Percentiles rank a stretch among this genome's conserved stretches.
These are phyloP conservation scores for Phytophthora boehmeriae DNA, from an alignment of 352 stramenopile species.

Conservation along the genomic window DNA sequence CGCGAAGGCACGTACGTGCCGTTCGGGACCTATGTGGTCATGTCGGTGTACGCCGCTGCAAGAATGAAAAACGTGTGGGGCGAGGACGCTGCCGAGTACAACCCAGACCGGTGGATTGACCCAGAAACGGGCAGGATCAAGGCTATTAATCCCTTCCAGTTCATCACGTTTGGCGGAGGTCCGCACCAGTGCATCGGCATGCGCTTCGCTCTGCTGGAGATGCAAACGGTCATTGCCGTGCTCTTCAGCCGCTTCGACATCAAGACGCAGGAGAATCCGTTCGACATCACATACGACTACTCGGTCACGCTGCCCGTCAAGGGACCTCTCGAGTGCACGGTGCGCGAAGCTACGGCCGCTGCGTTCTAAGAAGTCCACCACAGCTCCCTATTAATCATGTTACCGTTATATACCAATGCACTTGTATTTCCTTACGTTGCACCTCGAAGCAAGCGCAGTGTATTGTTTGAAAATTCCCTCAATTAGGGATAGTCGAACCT, in stretches of 20 bases:
- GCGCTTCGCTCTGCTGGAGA: constrained; percentile 52
- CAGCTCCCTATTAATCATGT: neutral
- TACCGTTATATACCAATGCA: neutral
- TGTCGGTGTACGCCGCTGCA: constrained; percentile 57
- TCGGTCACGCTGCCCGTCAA: constrained; percentile 48
- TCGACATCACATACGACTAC: constrained; percentile 48
- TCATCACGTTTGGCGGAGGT: constrained; percentile 61
- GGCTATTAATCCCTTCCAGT: constrained; percentile 55
- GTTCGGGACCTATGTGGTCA: constrained; percentile 51
- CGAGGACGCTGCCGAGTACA: constrained; percentile 45
- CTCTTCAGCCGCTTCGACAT: constrained; percentile 51
- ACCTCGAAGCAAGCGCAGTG: neutral
- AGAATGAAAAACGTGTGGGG: constrained; percentile 57
- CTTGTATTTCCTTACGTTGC: neutral
- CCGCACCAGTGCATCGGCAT: constrained; percentile 60
- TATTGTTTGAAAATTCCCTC: no score
- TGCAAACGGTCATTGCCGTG: constrained; percentile 48
- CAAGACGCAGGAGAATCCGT: constrained; percentile 36
- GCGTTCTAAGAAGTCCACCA: constrained; percentile 23
- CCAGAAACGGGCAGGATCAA: constrained; percentile 38
- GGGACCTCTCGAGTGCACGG: constrained; percentile 31
- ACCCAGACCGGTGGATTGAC: constrained; percentile 63
- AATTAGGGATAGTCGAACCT: no score
- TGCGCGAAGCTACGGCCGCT: constrained; percentile 21
- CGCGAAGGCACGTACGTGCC: constrained; percentile 59